Percentiles rank a stretch among this genome's conserved stretches.
Conservation (phyloP, 306 rosid species). For the Cucumis hystrix region DNA sequence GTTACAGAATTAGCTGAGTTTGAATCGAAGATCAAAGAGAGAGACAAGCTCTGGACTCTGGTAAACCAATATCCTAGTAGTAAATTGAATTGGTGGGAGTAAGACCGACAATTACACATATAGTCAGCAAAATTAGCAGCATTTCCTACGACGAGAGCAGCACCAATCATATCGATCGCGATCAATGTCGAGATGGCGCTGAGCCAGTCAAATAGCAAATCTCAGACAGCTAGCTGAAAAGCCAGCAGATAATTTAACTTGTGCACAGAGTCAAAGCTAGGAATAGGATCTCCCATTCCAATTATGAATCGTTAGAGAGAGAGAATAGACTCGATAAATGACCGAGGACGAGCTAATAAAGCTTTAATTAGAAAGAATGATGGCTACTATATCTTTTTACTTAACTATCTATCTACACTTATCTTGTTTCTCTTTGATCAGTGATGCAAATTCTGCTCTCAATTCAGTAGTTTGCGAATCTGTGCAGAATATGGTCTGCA, state of each 20-base stretch:
- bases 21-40: not conserved
- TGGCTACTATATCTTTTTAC: slow-evolving; percentile 18
- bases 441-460: slow-evolving; percentile 24
- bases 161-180: not conserved
- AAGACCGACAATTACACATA: not conserved
- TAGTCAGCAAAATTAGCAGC: slow-evolving; percentile 7
- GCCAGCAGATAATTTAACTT: slow-evolving; percentile 2
- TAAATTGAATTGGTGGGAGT: not conserved
- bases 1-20: not conserved
- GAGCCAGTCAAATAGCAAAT: not conserved
- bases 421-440: slow-evolving; percentile 43
- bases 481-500: slow-evolving; percentile 31
- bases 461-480: slow-evolving; percentile 24
- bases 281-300: not conserved
- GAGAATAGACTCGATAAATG: not conserved
- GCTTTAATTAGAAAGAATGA: slow-evolving; percentile 33
- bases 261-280: not conserved
- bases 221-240: not conserved
- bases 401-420: slow-evolving; percentile 26
- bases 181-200: not conserved
- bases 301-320: slow-evolving; percentile 4
- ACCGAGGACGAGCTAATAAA: not conserved
- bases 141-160: not conserved
- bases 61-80: not conserved
- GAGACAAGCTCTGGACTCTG: not conserved